A percentile compares a stretch with the other conserved stretches of the same genome.
Evolutionary conservation across 257 asterid species (phyloP).

Genomic region (Fraxinus americana): DNA sequence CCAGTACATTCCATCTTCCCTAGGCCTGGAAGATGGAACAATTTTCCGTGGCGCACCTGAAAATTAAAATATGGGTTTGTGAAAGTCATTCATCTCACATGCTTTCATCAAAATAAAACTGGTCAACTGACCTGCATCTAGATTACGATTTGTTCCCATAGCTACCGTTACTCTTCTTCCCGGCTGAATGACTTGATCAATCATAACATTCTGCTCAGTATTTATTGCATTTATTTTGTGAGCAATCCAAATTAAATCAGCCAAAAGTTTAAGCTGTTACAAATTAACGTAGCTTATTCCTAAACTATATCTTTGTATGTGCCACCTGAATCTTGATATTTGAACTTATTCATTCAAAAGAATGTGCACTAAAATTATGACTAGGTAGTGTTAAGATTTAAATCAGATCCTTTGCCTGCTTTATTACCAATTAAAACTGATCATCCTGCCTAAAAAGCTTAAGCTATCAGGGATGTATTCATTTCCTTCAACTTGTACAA

Average conservation of each 20-base stretch:
- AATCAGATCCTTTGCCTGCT: neutral
- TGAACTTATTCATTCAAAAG: neutral
- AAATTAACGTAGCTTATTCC: neutral
- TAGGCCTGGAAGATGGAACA: constrained; percentile 82
- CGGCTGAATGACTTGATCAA: constrained; percentile 71
- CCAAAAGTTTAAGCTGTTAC: constrained; percentile 3
- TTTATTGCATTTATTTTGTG: constrained; percentile 25
- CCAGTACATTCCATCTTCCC: constrained; percentile 92
- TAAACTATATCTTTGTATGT: neutral
- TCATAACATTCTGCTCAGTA: constrained; percentile 60
- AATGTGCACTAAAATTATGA: neutral
- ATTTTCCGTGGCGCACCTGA: constrained; percentile 55
- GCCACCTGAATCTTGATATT: neutral
- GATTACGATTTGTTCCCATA: constrained; percentile 75
- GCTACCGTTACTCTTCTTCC: constrained; percentile 94
- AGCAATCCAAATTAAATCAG: constrained; percentile 17
- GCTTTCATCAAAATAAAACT: constrained; percentile 10
- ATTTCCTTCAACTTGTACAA: neutral
- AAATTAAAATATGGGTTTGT: constrained; percentile 22
- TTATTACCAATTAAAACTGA: neutral
- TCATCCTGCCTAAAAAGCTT: neutral
- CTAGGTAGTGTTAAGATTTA: neutral
- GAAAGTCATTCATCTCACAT: constrained; percentile 9
- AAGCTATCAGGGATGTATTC: neutral
- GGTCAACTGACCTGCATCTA: constrained; percentile 60